Percentiles rank a stretch among this genome's conserved stretches.
These are phyloP conservation scores for Erucastrum elatum DNA, from an alignment of 345 rosid genomes.

Conservation along the genomic window DNA sequence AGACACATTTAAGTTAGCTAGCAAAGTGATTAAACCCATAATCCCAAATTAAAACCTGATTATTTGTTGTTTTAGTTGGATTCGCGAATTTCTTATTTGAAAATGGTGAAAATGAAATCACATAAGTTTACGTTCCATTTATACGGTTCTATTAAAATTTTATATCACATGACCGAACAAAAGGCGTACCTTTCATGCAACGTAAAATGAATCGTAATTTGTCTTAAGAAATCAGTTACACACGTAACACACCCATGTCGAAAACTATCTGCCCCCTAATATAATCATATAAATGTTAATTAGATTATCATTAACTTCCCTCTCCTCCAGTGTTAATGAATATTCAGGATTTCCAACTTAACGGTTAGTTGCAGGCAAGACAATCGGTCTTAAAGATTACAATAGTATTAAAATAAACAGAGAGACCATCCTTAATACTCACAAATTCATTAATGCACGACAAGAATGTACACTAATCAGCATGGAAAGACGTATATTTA, in stretches of 20 bases:
- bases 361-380: background rate
- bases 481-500: background rate
- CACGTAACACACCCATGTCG: too few species aligned
- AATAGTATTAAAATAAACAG: background rate
- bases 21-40: constrained; percentile 5
- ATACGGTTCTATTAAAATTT: background rate
- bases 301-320: background rate
- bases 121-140: constrained; percentile 25
- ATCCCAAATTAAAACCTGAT: constrained; percentile 3
- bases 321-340: background rate
- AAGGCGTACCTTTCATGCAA: constrained; percentile 8
- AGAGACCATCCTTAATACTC: background rate
- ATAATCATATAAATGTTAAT: too few species aligned
- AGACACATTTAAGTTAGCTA: constrained; percentile 11
- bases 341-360: background rate
- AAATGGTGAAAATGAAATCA: constrained; percentile 29
- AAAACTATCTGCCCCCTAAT: too few species aligned
- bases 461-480: background rate
- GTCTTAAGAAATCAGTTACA: background rate
- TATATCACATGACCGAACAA: constrained; percentile 5
- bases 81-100: background rate
- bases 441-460: background rate
- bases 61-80: background rate
- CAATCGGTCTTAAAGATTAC: background rate
- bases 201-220: background rate